These are phyloP conservation scores for Colletotrichum sublineola DNA, from an alignment of 2,329 filamentous ascomycete species.

Conservation along the genomic window DNA sequence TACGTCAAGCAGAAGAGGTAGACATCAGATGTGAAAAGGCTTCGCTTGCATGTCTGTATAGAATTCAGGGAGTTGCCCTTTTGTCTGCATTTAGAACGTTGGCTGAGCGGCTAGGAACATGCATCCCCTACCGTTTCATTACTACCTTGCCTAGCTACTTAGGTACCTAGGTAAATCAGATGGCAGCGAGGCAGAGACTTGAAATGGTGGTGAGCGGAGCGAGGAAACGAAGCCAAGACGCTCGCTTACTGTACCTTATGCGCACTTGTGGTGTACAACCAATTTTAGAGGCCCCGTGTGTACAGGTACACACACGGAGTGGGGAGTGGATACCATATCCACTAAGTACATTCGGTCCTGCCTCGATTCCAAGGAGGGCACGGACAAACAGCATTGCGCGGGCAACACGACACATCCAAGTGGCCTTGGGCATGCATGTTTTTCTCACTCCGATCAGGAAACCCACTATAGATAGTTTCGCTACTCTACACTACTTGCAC, in stretches of 20 bases:
- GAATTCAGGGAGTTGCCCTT: neutral
- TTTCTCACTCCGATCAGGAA: neutral
- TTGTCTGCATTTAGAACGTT: neutral
- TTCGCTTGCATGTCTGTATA: neutral
- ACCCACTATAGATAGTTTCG: too few species aligned
- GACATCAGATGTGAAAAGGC: neutral
- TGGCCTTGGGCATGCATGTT: neutral
- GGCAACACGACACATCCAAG: neutral
- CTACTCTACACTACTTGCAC: neutral
- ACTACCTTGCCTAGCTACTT: neutral
- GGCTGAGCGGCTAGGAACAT: neutral
- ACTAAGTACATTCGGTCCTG: neutral
- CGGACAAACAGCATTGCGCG: neutral
- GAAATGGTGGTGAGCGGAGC: neutral
- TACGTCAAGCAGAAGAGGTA: neutral
- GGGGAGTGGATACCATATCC: neutral
- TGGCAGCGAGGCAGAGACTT: neutral
- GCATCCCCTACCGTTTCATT: neutral
- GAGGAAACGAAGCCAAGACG: neutral
- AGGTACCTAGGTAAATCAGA: neutral
- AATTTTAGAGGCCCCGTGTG: neutral
- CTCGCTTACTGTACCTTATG: neutral
- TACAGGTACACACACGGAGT: neutral
- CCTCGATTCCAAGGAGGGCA: neutral
- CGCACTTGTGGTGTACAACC: neutral